phyloP scores from a whole-genome alignment of 192 early-diverging fungal genomes.

The Haplosporangium gracile region DNA sequence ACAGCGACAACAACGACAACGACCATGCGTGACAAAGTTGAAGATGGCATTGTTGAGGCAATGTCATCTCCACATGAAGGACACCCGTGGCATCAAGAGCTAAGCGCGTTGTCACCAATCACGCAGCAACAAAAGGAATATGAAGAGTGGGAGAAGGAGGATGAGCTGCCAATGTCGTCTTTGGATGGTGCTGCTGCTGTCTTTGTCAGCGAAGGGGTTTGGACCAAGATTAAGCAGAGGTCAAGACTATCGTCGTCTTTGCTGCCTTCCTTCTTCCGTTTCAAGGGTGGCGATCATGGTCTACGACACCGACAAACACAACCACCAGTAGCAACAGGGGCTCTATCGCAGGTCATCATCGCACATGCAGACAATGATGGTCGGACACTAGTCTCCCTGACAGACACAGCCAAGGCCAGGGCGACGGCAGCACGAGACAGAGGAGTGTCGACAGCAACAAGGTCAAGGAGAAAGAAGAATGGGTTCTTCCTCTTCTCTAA shows the following conservation, averaged over 20 bases:
- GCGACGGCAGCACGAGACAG: not conserved
- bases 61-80: not conserved
- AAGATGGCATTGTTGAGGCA: not conserved
- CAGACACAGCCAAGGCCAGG: not conserved
- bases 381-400: not conserved
- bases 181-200: not conserved
- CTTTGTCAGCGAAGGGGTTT: constrained; percentile 3
- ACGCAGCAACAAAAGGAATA: not conserved
- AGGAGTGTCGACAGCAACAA: not conserved
- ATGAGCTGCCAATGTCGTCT: not conserved
- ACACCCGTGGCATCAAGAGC: not conserved
- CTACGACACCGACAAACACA: not conserved
- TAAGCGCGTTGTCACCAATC: not conserved
- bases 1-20: not conserved
- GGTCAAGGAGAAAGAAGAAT: not conserved
- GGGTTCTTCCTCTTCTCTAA: not conserved
- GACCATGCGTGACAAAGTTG: not conserved
- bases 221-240: not conserved
- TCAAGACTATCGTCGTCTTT: not conserved
- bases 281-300: not conserved
- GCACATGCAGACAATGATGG: not conserved
- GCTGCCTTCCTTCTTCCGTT: not conserved
- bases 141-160: not conserved
- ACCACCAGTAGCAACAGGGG: not conserved
- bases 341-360: not conserved